A percentile compares a stretch with the other conserved stretches of the same genome.
phyloP scores from a whole-genome alignment of 2,329 filamentous ascomycete species.

The Claviceps pusilla region DNA sequence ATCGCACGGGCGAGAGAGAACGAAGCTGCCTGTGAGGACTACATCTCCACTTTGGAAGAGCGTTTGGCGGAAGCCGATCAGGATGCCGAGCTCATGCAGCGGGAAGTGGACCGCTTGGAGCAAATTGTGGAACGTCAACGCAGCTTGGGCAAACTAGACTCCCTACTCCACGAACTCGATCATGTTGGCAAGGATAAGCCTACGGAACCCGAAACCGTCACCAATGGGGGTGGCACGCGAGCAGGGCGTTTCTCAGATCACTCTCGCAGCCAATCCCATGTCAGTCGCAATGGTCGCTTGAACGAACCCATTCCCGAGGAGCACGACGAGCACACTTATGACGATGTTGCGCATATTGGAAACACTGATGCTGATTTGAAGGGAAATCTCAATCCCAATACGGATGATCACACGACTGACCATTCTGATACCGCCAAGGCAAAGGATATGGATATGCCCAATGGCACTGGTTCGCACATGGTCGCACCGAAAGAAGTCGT shows the following conservation, averaged over 20 bases:
- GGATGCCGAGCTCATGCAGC: constrained; percentile 91
- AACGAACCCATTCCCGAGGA: constrained; percentile 41
- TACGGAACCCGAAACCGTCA: constrained; percentile 14
- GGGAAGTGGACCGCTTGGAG: constrained; percentile 85
- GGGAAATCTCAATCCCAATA: not conserved
- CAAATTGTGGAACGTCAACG: constrained; percentile 91
- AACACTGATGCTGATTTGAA: not conserved
- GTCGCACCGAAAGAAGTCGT: constrained; percentile 63
- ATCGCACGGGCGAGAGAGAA: constrained; percentile 77
- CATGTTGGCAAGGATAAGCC: constrained; percentile 45
- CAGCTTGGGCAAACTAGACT: constrained; percentile 88
- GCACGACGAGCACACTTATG: constrained; percentile 33
- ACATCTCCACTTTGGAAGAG: constrained; percentile 93
- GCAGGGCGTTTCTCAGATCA: constrained; percentile 34
- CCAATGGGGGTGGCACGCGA: constrained; percentile 25
- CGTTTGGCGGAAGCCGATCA: constrained; percentile 90
- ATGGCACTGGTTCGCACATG: constrained; percentile 36
- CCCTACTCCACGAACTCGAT: constrained; percentile 79
- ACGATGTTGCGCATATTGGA: constrained; percentile 28
- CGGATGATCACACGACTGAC: not conserved
- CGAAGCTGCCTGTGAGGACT: constrained; percentile 82
- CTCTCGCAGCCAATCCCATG: constrained; percentile 38
- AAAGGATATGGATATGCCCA: constrained; percentile 31
- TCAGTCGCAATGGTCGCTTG: constrained; percentile 38
- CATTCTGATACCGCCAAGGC: not conserved